Base-by-base conservation (phyloP, 371 early-diverging fungal species). In the Zychaea mexicana region DNA sequence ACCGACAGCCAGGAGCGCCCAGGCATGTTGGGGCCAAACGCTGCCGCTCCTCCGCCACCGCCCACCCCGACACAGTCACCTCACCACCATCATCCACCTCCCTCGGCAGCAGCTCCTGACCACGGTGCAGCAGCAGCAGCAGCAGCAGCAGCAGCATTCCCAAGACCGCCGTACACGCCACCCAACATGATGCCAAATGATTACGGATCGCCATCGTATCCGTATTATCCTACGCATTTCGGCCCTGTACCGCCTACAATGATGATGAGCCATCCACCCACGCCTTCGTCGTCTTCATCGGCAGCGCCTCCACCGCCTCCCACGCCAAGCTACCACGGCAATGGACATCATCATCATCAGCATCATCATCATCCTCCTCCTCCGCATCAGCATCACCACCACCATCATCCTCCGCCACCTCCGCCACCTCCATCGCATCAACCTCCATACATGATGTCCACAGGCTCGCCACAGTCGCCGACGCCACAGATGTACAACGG, bases 1-100 rank as follows among this genome's bases (percentile, higher is more conserved):
- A 83, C 88, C 17, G 90, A 91, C 57, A 80, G 69, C 15, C 79
- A 58, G 19, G 59, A 58, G 15, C 59, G 59, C 45, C 17, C 36
- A 21, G 49, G 24, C 6, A 49, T 49, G 49, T 17, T 49, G 49
- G 42, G 42, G 13, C 8, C 33, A 5, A 42, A 42, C n/a, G 42
- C 42, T 42, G 42, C 42, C 15, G 42, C 42, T 36, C 56, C 56
- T 22, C 56, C 56, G n/a, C 56, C 56, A 56, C 36, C 45, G 17
- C 24, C 57, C 4, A 10, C 59, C 10, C 28, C 59, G 17, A 13
- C 45, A 15, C 28, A 27, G 28, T 58, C 59, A 12, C 59, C 59
- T 58, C 33, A 33, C 7, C 45, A 58, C 22, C 56, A 15, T 58
- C 38, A 58, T 17, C 49, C 49, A 17, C 49, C 49, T 17, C 49